Evolutionary conservation across 306 rosid species (phyloP), one percentile per base, ranked within the genome.

Genomic region (Dryas octopetala): DNA sequence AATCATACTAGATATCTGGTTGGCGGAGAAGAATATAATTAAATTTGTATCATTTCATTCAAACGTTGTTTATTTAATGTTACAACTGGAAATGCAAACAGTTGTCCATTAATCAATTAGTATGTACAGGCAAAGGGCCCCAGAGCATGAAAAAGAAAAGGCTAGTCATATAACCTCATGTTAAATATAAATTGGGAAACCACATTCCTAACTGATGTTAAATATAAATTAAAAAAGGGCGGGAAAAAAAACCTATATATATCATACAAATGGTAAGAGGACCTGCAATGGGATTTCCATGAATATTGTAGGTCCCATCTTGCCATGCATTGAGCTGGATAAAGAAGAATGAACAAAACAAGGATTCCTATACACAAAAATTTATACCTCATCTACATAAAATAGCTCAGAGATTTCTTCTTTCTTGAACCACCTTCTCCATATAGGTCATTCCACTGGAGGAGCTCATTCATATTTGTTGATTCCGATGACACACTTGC

Each of bases 341-440:
- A 51, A 74, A 44, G 79, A 82, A 82, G 84, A 85, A 90, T 65
- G 58, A 53, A 66, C 83, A 75, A 78, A 59, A 62, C 6, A 78
- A 80, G 76, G 50, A 83, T 71, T 71, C 68, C 92, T 89, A 89
- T 91, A 89, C 93, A 88, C 19, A 28, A 63, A 75, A 72, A 67
- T n/a, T n/a, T n/a, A 85, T 51, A 52, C 17, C 77, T 73, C 68
- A 78, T 78, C 89, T 89, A 95, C 97, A 95, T 88, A 85, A 95
- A 95, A 85, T 95, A 95, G 86, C 97, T 95, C 73, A 95, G 76
- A 62, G 93, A 85, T 79, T 66, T 88, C 86, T 70, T 87, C 85
- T 85, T 90, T 80, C 98, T 89, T 0, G 96, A 95, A 70, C 98
- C 98, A 8, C 97, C 97, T 83, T 95, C 98, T 68, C 98, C 98